A percentile compares a stretch with the other conserved stretches of the same genome.
These are phyloP conservation scores for Neophaeococcomyces mojaviensis DNA, from an alignment of 2,329 filamentous ascomycete genomes.

Conservation along the genomic window DNA sequence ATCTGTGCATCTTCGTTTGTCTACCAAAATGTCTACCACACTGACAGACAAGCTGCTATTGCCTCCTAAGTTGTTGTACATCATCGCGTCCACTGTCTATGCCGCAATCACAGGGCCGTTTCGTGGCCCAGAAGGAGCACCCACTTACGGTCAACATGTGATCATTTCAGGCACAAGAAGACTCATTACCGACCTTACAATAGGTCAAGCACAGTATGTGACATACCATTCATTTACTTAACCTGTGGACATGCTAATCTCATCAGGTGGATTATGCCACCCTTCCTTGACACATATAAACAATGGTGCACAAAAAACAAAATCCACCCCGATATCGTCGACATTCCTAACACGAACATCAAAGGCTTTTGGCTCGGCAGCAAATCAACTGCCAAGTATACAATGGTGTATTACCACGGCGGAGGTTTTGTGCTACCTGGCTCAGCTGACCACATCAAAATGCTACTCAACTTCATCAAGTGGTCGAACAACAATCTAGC, in stretches of 20 bases:
- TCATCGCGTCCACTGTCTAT: constrained; percentile 25
- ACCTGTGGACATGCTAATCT: constrained; percentile 4
- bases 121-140: constrained; percentile 31
- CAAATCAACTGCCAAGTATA: constrained; percentile 18
- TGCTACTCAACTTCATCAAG: constrained; percentile 11
- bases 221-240: not conserved
- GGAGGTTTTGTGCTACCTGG: constrained; percentile 21
- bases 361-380: constrained; percentile 23
- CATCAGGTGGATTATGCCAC: constrained; percentile 14
- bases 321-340: constrained; percentile 13
- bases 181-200: constrained; percentile 6
- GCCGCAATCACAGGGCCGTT: constrained; percentile 31
- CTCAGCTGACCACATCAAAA: constrained; percentile 18
- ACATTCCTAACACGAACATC: constrained; percentile 16
- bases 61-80: constrained; percentile 23
- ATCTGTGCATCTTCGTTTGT: too few species aligned
- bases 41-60: constrained; percentile 31
- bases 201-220: constrained; percentile 14
- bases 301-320: constrained; percentile 14
- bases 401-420: constrained; percentile 22
- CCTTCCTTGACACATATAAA: constrained; percentile 18
- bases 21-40: constrained; percentile 15
- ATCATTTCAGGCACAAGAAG: constrained; percentile 26
- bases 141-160: constrained; percentile 31
- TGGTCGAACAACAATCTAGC: constrained; percentile 39